Conservation (phyloP, 345 rosid genomes). For the Murraya koenigii region DNA sequence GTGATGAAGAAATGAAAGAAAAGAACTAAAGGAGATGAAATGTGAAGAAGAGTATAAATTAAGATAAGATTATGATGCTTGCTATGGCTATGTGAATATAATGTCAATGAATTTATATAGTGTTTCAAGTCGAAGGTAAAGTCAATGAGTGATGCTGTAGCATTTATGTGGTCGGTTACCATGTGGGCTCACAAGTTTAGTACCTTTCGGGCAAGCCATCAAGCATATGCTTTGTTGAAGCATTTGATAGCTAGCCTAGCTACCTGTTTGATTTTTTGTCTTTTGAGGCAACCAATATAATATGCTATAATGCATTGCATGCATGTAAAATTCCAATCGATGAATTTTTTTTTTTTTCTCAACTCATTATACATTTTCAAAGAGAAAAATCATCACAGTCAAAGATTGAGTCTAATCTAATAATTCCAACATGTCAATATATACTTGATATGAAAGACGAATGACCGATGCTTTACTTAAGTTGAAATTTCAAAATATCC, state of each 20-base stretch:
- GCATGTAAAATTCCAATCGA: background rate
- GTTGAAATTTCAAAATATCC: background rate
- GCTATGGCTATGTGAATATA: background rate
- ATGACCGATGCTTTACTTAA: background rate
- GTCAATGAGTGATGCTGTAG: background rate
- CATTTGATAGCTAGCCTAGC: background rate
- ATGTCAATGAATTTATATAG: background rate
- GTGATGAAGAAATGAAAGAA: background rate
- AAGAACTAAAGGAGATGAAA: background rate
- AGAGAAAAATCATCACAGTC: background rate
- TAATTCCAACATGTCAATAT: background rate
- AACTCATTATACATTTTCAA: background rate
- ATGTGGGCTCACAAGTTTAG: background rate
- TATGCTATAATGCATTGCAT: background rate
- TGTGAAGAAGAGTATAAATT: background rate
- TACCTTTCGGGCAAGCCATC: background rate
- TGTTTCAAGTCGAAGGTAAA: background rate
- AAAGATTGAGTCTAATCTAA: background rate
- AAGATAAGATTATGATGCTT: too few species aligned
- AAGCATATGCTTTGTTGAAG: background rate
- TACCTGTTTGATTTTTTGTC: background rate
- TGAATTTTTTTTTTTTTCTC: background rate
- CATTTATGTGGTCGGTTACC: constrained; percentile 12
- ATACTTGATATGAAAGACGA: background rate
- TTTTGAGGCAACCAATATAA: background rate